A percentile compares a stretch with the other conserved stretches of the same genome.
Evolutionary conservation across 306 rosid genomes (phyloP).

Genomic region (Argentina anserina): DNA sequence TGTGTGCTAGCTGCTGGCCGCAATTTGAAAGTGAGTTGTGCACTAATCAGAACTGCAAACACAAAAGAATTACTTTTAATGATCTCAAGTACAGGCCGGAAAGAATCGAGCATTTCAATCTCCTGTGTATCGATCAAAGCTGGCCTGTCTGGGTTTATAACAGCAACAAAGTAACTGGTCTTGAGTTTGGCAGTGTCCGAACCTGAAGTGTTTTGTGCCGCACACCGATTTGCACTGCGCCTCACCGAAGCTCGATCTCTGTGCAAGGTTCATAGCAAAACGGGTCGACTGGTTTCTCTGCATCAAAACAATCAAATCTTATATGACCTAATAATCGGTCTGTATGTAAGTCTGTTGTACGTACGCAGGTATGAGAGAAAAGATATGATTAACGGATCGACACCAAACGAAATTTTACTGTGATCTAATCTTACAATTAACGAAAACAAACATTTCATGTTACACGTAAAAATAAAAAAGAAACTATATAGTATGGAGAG

Average conservation of each 20-base stretch:
- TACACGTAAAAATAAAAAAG: not conserved
- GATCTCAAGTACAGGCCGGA: too few species aligned
- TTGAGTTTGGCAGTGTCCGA: not conserved
- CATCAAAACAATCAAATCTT: not conserved
- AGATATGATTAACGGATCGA: too few species aligned
- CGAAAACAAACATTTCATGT: not conserved
- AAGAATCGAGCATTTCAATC: not conserved
- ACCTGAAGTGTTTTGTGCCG: not conserved
- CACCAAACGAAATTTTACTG: too few species aligned
- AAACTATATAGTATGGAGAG: not conserved
- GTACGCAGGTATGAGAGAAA: too few species aligned
- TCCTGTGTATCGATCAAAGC: not conserved
- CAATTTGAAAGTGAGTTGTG: not conserved
- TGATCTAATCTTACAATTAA: too few species aligned
- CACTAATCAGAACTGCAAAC: not conserved
- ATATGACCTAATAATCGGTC: not conserved
- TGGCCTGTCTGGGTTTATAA: not conserved
- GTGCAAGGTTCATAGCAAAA: not conserved
- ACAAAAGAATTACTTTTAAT: not conserved
- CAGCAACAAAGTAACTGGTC: not conserved
- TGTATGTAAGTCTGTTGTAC: too few species aligned
- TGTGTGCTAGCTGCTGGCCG: too few species aligned
- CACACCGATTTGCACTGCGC: not conserved
- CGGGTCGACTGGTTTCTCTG: not conserved
- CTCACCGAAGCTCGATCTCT: not conserved